These are phyloP conservation scores for Aspergillus sp. DNA, from an alignment of 2,329 filamentous ascomycete species.

Conservation along the genomic window DNA sequence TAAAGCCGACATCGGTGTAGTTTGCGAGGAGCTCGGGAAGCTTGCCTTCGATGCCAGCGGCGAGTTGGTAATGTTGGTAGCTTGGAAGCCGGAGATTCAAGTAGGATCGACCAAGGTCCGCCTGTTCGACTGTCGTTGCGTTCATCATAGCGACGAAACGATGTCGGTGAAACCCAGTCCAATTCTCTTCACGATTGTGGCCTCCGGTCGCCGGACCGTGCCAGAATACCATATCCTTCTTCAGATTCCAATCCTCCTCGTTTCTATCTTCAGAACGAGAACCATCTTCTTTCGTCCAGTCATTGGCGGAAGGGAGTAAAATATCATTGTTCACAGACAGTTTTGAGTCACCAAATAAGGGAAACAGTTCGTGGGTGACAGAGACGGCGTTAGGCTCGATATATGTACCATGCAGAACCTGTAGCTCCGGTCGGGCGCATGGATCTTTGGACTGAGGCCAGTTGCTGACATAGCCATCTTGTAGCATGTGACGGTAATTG, in stretches of 20 bases:
- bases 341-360: conserved; percentile 53
- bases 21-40: conserved; percentile 42
- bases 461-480: conserved; percentile 49
- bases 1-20: conserved; percentile 45
- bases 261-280: conserved; percentile 42
- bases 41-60: conserved; percentile 25
- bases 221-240: conserved; percentile 46
- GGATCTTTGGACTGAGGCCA: conserved; percentile 47
- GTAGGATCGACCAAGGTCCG: conserved; percentile 45
- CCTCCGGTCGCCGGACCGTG: conserved; percentile 51
- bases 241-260: conserved; percentile 43
- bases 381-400: conserved; percentile 49
- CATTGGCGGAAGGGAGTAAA: conserved; percentile 51
- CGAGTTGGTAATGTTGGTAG: conserved; percentile 45
- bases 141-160: conserved; percentile 75
- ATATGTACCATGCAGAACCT: conserved; percentile 49
- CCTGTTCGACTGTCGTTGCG: conserved; percentile 55
- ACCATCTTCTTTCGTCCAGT: conserved; percentile 46
- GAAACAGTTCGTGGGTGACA: conserved; percentile 46
- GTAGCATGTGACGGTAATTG: conserved; percentile 36
- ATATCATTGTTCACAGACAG: conserved; percentile 54
- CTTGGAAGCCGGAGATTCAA: conserved; percentile 28
- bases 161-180: conserved; percentile 72
- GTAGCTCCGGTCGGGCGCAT: conserved; percentile 47
- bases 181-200: conserved; percentile 54